Percentiles rank a stretch among this genome's conserved stretches.
phyloP scores from a whole-genome alignment of 2,329 filamentous ascomycete species.

The Fusarium chaquense region DNA sequence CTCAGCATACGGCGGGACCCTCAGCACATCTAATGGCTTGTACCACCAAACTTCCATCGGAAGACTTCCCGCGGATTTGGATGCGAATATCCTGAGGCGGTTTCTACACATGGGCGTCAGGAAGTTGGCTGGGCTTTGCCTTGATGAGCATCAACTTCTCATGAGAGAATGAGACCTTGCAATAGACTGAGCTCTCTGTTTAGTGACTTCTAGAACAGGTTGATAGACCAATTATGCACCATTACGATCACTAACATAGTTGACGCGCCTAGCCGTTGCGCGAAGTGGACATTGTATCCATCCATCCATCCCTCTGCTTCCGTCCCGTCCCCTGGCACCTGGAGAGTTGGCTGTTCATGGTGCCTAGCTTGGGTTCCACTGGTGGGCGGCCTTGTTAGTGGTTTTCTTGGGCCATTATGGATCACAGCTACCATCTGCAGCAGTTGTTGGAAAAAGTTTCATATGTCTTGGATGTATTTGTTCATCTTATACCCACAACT shows the following conservation, averaged over 20 bases:
- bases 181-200: conserved; percentile 2
- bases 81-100: conserved; percentile 13
- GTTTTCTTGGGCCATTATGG: conserved; percentile 25
- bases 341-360: conserved; percentile 33
- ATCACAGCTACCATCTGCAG: neutral
- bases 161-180: neutral
- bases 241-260: conserved; percentile 1
- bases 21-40: conserved; percentile 20
- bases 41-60: conserved; percentile 23
- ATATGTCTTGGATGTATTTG: conserved; percentile 25
- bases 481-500: conserved; percentile 5
- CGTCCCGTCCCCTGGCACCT: conserved; percentile 27
- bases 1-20: conserved; percentile 13
- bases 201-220: conserved; percentile 31
- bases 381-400: conserved; percentile 33
- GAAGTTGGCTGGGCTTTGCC: neutral
- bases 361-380: conserved; percentile 41
- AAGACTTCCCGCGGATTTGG: conserved; percentile 9
- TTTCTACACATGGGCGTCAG: neutral
- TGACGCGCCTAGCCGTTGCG: conserved; percentile 27
- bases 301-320: conserved; percentile 13
- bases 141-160: neutral
- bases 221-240: conserved; percentile 16
- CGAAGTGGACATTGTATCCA: conserved; percentile 34
- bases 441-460: conserved; percentile 11